phyloP scores from a whole-genome alignment of 164 flowering plant species.

The Macadamia integrifolia region DNA sequence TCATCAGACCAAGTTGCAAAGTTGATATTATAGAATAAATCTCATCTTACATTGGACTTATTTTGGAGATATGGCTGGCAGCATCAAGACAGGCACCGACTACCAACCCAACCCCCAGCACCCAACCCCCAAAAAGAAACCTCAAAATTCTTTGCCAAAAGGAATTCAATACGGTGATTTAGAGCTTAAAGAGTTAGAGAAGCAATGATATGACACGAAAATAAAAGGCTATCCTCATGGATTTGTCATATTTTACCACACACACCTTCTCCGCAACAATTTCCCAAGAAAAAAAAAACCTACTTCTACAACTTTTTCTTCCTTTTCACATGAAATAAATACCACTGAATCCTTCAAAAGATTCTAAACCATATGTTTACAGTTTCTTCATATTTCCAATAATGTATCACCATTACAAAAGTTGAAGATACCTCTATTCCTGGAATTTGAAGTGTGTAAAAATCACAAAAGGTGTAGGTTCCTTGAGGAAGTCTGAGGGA shows the following conservation, averaged over 20 bases:
- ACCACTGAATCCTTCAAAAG: no score
- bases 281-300: no score
- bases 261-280: no score
- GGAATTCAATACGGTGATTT: background rate
- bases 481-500: slow-evolving; percentile 72
- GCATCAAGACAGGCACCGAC: background rate
- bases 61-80: background rate
- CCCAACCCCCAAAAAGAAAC: background rate
- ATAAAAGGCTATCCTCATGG: background rate
- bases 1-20: background rate
- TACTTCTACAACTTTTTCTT: no score
- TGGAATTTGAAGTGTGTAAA: slow-evolving; percentile 80
- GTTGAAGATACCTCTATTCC: slow-evolving; percentile 60
- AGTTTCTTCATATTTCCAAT: no score
- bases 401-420: background rate
- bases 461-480: slow-evolving; percentile 73
- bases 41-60: background rate
- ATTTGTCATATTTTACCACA: no score
- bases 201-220: background rate
- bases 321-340: no score
- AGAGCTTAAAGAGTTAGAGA: background rate
- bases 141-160: background rate
- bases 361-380: no score
- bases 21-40: background rate
- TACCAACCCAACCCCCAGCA: no score